Base-by-base conservation (phyloP, 306 rosid genomes). In the Prosopis cineraria region DNA sequence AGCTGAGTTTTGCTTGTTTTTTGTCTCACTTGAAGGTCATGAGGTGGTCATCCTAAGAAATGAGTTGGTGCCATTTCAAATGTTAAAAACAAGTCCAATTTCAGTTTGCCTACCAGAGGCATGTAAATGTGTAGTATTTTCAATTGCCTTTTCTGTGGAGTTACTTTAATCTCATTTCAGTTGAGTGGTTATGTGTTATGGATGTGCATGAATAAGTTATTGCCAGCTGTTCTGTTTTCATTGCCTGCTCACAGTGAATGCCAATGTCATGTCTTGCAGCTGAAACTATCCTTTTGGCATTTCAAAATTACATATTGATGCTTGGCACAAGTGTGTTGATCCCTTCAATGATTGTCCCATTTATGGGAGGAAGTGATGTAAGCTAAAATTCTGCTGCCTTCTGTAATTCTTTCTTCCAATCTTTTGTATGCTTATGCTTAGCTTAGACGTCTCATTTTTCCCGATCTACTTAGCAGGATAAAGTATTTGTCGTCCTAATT, bases 271-370 rank as follows among this genome's bases (percentile, higher is more conserved):
- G 14, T 80, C 44, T 88, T 87, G 92, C 93, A 95, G 98, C 78
- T 73, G 98, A 95, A 89, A 90, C 98, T 62, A 86, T 95, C 36
- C 66, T 89, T 37, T 84, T 95, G 62, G 98, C 97, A 83, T 95
- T 95, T 86, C 98, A 95, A 83, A 92, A 95, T 78, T 95, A 95
- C 92, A 92, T 95, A 71, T 65, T 92, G 91, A 91, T 92, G 97
- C 86, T 95, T 68, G 98, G 98, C 53, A 95, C 97, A 48, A 92
- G 93, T 81, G 98, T 95, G 24, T 91, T 95, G 97, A 88, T 95
- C 81, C 98, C 98, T 39, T 83, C 98, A 4, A 1, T 85, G 53
- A 84, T 92, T 10, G 98, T 95, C 62, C 98, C 87, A 14, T 93
- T 85, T 70, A 95, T 95, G 98, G 98, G 98, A 74, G 98, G 98